These are phyloP conservation scores for Ogataea henricii DNA, from an alignment of 805 yeast genomes.

Conservation along the genomic window DNA sequence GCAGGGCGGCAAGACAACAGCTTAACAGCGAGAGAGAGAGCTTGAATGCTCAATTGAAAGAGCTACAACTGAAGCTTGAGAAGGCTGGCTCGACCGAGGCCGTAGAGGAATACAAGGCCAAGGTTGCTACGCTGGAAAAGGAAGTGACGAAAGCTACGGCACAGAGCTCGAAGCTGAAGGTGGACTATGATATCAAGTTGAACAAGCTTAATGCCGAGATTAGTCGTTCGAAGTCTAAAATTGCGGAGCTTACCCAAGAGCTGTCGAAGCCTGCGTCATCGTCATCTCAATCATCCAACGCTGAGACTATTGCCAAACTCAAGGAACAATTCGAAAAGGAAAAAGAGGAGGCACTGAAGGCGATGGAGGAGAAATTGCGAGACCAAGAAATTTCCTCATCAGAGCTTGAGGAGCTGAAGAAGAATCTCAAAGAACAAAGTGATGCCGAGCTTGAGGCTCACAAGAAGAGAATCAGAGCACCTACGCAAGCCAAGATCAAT, in stretches of 20 bases:
- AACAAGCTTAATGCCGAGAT: constrained; percentile 21
- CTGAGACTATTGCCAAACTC: constrained; percentile 16
- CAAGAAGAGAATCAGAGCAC: constrained; percentile 39
- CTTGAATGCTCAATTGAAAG: constrained; percentile 16
- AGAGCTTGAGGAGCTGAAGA: constrained; percentile 26
- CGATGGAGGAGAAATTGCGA: constrained; percentile 23
- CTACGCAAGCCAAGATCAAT: constrained; percentile 39
- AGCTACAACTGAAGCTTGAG: constrained; percentile 18
- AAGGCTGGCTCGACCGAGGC: not conserved
- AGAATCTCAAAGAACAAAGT: constrained; percentile 29
- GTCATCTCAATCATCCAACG: not conserved
- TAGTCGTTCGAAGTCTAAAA: constrained; percentile 17
- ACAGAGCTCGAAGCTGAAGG: constrained; percentile 14
- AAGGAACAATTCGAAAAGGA: constrained; percentile 24
- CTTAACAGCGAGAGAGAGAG: constrained; percentile 20
- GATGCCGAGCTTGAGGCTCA: constrained; percentile 36
- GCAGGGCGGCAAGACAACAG: constrained; percentile 27
- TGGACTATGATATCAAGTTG: constrained; percentile 18
- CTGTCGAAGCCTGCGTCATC: not conserved
- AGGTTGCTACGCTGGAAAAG: constrained; percentile 7
- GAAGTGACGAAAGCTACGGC: constrained; percentile 11
- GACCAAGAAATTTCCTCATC: constrained; percentile 13
- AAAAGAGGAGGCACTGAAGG: constrained; percentile 21
- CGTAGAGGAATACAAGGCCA: not conserved
- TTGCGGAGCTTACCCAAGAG: constrained; percentile 16